Percentiles rank a stretch among this genome's conserved stretches.
phyloP scores from a whole-genome alignment of 2,329 filamentous ascomycete species.

The Polytolypa hystricis region DNA sequence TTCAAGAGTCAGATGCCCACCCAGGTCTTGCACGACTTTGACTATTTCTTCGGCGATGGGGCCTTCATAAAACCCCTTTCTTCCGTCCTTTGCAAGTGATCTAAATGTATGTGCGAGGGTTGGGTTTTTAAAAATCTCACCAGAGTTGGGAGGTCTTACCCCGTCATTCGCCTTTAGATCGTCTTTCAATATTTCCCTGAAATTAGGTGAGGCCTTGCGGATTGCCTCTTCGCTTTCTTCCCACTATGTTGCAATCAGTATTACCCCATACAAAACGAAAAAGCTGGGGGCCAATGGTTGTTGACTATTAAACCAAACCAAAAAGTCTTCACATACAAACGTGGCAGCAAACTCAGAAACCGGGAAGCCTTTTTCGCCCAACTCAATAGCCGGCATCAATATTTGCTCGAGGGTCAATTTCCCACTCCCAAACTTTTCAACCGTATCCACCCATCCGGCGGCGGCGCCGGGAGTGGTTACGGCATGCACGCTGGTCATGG shows the following conservation, averaged over 20 bases:
- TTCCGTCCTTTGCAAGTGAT: conserved; percentile 65
- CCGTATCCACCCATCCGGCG: conserved; percentile 83
- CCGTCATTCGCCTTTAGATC: conserved; percentile 59
- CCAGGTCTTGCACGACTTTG: conserved; percentile 62
- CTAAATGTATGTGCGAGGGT: conserved; percentile 72
- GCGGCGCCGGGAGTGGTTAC: conserved; percentile 84
- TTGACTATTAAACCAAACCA: conserved; percentile 1
- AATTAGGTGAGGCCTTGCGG: conserved; percentile 69
- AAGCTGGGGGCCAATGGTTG: conserved; percentile 1
- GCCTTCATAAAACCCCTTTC: conserved; percentile 83
- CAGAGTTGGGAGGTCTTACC: conserved; percentile 61
- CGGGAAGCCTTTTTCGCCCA: conserved; percentile 82
- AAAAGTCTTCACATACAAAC: conserved; percentile 44
- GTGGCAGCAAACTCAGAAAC: conserved; percentile 67
- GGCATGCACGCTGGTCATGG: conserved; percentile 63
- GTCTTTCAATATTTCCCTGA: conserved; percentile 72
- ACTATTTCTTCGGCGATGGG: conserved; percentile 71
- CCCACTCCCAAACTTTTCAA: conserved; percentile 81
- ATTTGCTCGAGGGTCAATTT: conserved; percentile 68
- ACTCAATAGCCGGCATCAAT: conserved; percentile 67
- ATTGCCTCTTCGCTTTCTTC: conserved; percentile 50
- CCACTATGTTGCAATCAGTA: conserved; percentile 52
- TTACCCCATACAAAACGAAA: conserved; percentile 1
- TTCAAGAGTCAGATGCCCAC: conserved; percentile 66
- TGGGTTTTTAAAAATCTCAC: conserved; percentile 83